A percentile compares a stretch with the other conserved stretches of the same genome.
Conservation (phyloP, 208 protist species). For the Crithidia expoeki region DNA sequence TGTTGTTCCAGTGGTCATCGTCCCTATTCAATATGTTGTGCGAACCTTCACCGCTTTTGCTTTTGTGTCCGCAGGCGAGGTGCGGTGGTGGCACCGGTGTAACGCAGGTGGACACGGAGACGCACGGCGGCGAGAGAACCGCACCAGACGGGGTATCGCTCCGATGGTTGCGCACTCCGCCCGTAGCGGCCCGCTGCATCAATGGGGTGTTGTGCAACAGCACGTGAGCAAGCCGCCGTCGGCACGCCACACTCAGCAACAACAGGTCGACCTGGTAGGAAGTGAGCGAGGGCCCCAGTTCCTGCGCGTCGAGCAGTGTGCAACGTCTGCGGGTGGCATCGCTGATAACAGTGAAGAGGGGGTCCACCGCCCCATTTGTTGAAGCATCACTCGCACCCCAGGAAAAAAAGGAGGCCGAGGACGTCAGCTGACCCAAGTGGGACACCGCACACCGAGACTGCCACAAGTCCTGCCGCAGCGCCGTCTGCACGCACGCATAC, state of each 20-base stretch:
- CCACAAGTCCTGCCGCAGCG: slow-evolving; percentile 46
- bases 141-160: slow-evolving; percentile 1
- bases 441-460: slow-evolving; percentile 11
- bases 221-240: slow-evolving; percentile 53
- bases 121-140: neutral
- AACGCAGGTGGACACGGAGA: slow-evolving; percentile 1
- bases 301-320: slow-evolving; percentile 36
- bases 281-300: slow-evolving; percentile 42
- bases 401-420: neutral
- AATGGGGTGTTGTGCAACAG: slow-evolving; percentile 7
- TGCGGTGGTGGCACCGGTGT: slow-evolving; percentile 7
- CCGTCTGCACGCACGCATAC: slow-evolving; percentile 48
- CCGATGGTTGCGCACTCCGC: slow-evolving; percentile 16
- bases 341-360: slow-evolving; percentile 15
- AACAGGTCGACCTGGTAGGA: slow-evolving; percentile 69
- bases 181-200: slow-evolving; percentile 4
- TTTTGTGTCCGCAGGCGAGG: neutral
- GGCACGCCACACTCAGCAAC: slow-evolving; percentile 65
- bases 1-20: neutral
- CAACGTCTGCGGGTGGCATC: slow-evolving; percentile 5
- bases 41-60: neutral
- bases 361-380: neutral
- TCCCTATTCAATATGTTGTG: neutral
- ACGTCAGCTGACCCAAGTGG: slow-evolving; percentile 1
- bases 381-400: neutral